Base-by-base conservation (phyloP, 495 filamentous ascomycete species). In the Aspergillus asperescens region DNA sequence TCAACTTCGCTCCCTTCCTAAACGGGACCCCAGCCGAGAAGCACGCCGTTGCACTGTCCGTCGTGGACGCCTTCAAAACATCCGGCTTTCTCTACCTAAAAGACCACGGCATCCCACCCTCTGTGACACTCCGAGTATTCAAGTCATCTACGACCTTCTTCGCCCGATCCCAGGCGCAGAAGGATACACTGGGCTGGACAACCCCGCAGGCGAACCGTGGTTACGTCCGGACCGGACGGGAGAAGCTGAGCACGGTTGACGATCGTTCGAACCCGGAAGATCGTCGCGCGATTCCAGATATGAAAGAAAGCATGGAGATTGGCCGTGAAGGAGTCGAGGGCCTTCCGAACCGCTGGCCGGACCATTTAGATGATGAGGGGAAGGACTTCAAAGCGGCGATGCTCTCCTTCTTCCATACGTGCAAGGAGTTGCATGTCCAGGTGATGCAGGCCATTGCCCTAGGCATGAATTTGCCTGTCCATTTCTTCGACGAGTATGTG, bases 21-120 rank as follows among this genome's bases (percentile, higher is more conserved):
- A 65, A 81, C 37, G 84, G 83, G 4, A 78, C 77, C 13, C 72
- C 81, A 0, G 64, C 79, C 27, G 74, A 86, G 38, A 87, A 85
- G 54, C 72, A 77, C 48, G 61, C 78, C 39, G 83, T 87, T 5
- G 91, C 90, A 2, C 63, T 80, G 23, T 77, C 84, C 31, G 82
- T 96, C 53, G 81, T 90, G 20, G 59, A 80, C 19, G 91, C 88
- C 16, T 95, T 97, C 71, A 85, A 87, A 50, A 83, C 77, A 7
- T 88, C 89, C 4, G 92, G 92, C 27, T 97, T 96, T 69, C 79
- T 96, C 62, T 97, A 96, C 68, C 81, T 97, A 37, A 87, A 82
- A 45, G 82, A 90, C 62, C 85, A 89, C 60, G 71, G 74, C 15
- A 87, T 97, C 49, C 75, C 85, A 0, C 66, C 79, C 9, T 69